Conservation (phyloP, 2,329 filamentous ascomycete genomes). For the Dactylellina parvicollis region DNA sequence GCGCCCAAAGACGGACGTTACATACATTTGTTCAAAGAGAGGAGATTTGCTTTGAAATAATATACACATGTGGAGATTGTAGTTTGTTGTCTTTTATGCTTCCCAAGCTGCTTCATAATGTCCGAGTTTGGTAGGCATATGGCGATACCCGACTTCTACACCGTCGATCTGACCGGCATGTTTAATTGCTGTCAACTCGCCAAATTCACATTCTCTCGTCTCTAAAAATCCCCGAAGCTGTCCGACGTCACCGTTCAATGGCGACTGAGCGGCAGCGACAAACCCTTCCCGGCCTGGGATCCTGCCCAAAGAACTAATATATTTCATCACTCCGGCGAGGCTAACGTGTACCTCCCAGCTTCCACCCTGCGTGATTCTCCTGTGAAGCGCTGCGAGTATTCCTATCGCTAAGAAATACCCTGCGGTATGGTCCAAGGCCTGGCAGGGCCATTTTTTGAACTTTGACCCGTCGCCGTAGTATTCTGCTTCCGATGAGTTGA, state of each 20-base stretch:
- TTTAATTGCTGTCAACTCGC: slow-evolving; percentile 23
- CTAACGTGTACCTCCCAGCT: slow-evolving; percentile 68
- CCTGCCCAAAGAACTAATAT: slow-evolving; percentile 65
- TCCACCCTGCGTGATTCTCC: slow-evolving; percentile 63
- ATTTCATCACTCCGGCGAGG: slow-evolving; percentile 68
- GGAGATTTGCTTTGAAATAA: neutral
- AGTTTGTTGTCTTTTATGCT: neutral
- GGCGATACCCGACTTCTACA: slow-evolving; percentile 36
- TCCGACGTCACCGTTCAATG: neutral
- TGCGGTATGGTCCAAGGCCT: slow-evolving; percentile 68
- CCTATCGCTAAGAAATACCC: slow-evolving; percentile 69
- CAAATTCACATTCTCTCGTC: slow-evolving; percentile 18
- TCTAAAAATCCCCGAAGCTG: slow-evolving; percentile 22
- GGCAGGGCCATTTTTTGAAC: slow-evolving; percentile 65
- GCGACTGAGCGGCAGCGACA: neutral
- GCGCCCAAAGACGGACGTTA: neutral
- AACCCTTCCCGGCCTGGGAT: slow-evolving; percentile 36
- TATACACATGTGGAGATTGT: slow-evolving; percentile 2
- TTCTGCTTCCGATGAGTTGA: slow-evolving; percentile 68
- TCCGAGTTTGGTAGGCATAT: slow-evolving; percentile 38
- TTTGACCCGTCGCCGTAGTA: slow-evolving; percentile 62
- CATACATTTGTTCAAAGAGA: neutral
- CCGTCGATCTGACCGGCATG: slow-evolving; percentile 37
- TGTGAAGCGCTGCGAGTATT: slow-evolving; percentile 66
- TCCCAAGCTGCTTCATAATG: slow-evolving; percentile 31